Conservation (phyloP, 352 stramenopile genomes). For the Blastocystis sp. region DNA sequence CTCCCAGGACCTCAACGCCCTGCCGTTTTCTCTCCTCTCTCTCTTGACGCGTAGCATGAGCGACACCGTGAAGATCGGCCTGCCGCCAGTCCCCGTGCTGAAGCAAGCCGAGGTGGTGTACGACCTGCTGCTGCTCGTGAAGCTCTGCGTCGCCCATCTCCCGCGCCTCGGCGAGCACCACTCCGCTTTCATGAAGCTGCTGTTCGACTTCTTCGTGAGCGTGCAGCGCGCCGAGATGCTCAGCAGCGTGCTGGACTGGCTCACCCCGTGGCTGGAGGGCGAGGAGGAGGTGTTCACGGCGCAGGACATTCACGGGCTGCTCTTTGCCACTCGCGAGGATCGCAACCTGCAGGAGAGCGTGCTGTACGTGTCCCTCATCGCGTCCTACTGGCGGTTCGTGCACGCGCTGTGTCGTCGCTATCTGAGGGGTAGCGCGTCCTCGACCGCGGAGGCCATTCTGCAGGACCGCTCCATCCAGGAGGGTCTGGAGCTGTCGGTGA, state of each 20-base stretch:
- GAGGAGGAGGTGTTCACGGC: conserved; percentile 36
- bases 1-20: background rate
- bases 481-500: background rate
- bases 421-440: too few relatives aligned
- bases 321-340: background rate
- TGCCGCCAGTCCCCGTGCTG: conserved; percentile 37
- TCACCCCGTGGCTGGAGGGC: background rate
- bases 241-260: background rate
- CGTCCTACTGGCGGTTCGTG: conserved; percentile 34
- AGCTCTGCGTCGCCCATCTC: background rate
- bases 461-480: background rate
- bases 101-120: conserved; percentile 31
- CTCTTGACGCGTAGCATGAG: background rate
- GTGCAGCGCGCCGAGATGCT: background rate
- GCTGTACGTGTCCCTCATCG: background rate
- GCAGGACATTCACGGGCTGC: background rate
- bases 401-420: conserved; percentile 25
- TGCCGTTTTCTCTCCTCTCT: background rate
- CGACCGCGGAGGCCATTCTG: background rate
- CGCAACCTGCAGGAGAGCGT: background rate
- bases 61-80: background rate
- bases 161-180: conserved; percentile 1
- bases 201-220: background rate
- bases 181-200: background rate
- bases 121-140: conserved; percentile 9